phyloP scores from a whole-genome alignment of 2,329 filamentous ascomycete genomes.

The Fusarium keratoplasticum region DNA sequence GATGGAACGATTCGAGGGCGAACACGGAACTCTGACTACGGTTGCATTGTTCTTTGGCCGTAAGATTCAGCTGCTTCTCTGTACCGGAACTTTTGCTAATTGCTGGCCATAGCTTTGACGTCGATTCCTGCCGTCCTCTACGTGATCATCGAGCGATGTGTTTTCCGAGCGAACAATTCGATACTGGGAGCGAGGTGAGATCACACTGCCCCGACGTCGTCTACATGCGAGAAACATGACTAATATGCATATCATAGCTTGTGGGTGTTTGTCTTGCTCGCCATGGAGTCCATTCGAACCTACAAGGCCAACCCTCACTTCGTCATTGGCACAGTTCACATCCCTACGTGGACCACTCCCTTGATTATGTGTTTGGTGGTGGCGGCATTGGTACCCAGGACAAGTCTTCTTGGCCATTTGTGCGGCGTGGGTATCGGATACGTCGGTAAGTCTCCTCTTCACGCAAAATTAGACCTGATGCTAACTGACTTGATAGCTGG shows the following conservation, averaged over 20 bases:
- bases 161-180: constrained; percentile 77
- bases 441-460: constrained; percentile 70
- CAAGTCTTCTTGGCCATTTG: constrained; percentile 87
- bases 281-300: constrained; percentile 86
- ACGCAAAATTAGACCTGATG: background rate
- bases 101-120: constrained; percentile 70
- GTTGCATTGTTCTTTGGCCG: constrained; percentile 89
- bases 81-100: constrained; percentile 10
- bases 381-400: constrained; percentile 81
- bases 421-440: constrained; percentile 89
- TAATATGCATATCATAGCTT: constrained; percentile 66
- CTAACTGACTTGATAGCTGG: constrained; percentile 67
- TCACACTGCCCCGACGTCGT: background rate
- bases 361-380: constrained; percentile 81
- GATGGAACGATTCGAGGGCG: constrained; percentile 91
- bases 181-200: constrained; percentile 85
- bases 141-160: constrained; percentile 78
- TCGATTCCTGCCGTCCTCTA: constrained; percentile 87
- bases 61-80: constrained; percentile 59
- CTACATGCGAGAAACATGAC: background rate
- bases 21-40: constrained; percentile 91
- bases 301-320: constrained; percentile 85
- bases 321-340: constrained; percentile 69
- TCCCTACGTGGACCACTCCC: constrained; percentile 93
- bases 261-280: constrained; percentile 91